A percentile compares a stretch with the other conserved stretches of the same genome.
phyloP scores from a whole-genome alignment of 1,284 basidiomycete species.

The Kalmanozyma brasiliensis region DNA sequence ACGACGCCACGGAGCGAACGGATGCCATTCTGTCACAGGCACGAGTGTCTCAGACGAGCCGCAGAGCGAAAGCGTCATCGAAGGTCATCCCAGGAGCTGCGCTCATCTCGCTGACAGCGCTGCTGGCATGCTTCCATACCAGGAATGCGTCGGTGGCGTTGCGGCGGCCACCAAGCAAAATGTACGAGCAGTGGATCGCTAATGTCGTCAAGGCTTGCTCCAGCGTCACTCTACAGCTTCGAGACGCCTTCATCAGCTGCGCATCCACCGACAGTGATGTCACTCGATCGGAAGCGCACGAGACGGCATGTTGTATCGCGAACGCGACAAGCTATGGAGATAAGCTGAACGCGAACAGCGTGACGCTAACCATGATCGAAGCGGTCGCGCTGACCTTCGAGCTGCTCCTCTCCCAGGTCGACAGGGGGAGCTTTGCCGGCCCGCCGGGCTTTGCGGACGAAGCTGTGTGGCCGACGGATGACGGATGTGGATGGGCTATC shows the following conservation, averaged over 20 bases:
- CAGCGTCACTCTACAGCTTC: constrained; percentile 17
- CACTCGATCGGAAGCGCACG: no score
- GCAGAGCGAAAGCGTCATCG: not conserved
- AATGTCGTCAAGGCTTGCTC: constrained; percentile 20
- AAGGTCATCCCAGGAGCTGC: constrained; percentile 3
- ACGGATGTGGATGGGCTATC: no score
- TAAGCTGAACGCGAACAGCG: not conserved
- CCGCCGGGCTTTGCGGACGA: not conserved
- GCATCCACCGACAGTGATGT: no score
- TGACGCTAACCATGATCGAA: constrained; percentile 21
- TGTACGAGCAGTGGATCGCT: constrained; percentile 1
- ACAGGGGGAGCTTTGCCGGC: not conserved
- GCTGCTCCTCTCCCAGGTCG: not conserved
- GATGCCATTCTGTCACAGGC: not conserved
- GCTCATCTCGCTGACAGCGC: constrained; percentile 9
- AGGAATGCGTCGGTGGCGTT: no score
- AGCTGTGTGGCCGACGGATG: not conserved
- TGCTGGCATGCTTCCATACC: constrained; percentile 13
- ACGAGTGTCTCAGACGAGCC: not conserved
- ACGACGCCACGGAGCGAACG: not conserved
- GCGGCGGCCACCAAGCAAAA: no score
- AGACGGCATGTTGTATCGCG: no score
- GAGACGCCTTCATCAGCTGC: constrained; percentile 7
- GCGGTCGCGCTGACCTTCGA: constrained; percentile 8
- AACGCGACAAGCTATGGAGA: no score